Evolutionary conservation across 768 basidiomycete species (phyloP), one percentile per base, ranked within the genome.

Genomic region (Rhizopogon salebrosus): DNA sequence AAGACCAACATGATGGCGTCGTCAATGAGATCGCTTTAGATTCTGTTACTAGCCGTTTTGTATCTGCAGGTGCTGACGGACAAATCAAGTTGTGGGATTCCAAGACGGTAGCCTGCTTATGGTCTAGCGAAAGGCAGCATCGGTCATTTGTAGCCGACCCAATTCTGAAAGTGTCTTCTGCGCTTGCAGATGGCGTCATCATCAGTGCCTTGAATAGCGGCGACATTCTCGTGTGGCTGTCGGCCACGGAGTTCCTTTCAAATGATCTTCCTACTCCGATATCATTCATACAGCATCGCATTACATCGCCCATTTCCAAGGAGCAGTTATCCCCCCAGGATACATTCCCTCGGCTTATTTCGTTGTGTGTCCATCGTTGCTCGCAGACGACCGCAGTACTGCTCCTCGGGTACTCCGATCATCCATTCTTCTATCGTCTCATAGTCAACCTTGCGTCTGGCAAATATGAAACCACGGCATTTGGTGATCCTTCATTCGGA

Each of bases 71-170:
- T 5, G 62, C 70, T 1, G 88, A 92, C 57, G 88, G 88, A 0
- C 67, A 71, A 22, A 75, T 89, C 57, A 92, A 91, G 63, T 56
- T 93, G 3, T 92, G 91, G 91, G 78, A 85, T 53, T 68, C 76
- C 14, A 79, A 75, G 57, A 69, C 68, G 3, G 64, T 81, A 13
- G 59, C 55, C n/a, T 84, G 83, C 54, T 48, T 85, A 20, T 92
- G 88, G 89, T 77, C 81, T 1, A 87, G 83, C 18, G 67, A 74
- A 16, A 62, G 59, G 22, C 70, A 71, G 16, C 52, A 55, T 1
- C 56, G 61, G 29, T 64, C 65, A 10, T 63, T 74, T 13, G 58
- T 77, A 2, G 68, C 72, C 1, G 83, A 86, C 57, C 66, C 80
- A 1, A 80, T 76, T 57, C 56, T 80, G 38, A 78, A 75, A 56